phyloP scores from a whole-genome alignment of 75 land plant genomes.

The Chamaecyparis obtusa region DNA sequence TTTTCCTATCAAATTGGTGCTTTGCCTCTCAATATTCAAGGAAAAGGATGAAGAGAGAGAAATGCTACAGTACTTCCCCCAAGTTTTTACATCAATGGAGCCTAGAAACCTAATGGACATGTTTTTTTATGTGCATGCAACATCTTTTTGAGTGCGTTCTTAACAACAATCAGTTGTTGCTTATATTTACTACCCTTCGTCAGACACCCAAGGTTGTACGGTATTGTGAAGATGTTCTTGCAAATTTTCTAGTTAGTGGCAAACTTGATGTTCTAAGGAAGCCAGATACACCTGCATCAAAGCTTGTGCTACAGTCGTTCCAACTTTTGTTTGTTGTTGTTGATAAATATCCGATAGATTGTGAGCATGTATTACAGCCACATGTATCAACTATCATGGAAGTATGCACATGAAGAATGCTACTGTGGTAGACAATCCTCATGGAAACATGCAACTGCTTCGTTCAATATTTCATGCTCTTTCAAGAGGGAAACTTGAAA shows the following conservation, averaged over 20 bases:
- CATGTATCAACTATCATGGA: slow-evolving; percentile 96
- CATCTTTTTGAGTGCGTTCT: slow-evolving; percentile 96
- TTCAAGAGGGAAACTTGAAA: slow-evolving; percentile 86
- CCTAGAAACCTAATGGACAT: slow-evolving; percentile 98
- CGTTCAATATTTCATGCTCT: slow-evolving; percentile 89
- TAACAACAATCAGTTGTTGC: slow-evolving; percentile 70
- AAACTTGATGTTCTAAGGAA: slow-evolving; percentile 90
- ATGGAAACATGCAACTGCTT: slow-evolving; percentile 92
- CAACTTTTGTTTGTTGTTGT: slow-evolving; percentile 79
- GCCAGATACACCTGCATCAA: slow-evolving; percentile 86
- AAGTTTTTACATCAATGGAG: slow-evolving; percentile 92
- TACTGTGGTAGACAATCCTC: slow-evolving; percentile 86
- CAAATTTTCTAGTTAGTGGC: slow-evolving; percentile 79
- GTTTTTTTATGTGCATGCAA: slow-evolving; percentile 93
- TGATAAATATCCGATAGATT: slow-evolving; percentile 75
- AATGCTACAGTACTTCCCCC: slow-evolving; percentile 79
- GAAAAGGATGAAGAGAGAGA: slow-evolving; percentile 98
- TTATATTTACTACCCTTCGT: slow-evolving; percentile 82
- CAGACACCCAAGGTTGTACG: slow-evolving; percentile 75
- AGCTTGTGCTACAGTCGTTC: slow-evolving; percentile 94
- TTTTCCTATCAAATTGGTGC: too few species aligned
- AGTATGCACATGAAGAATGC: slow-evolving; percentile 93
- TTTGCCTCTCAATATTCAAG: slow-evolving; percentile 86
- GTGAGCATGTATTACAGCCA: slow-evolving; percentile 93
- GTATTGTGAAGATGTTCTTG: slow-evolving; percentile 90